phyloP scores from a whole-genome alignment of 805 yeast genomes.

The Yamadazyma phyllophila region DNA sequence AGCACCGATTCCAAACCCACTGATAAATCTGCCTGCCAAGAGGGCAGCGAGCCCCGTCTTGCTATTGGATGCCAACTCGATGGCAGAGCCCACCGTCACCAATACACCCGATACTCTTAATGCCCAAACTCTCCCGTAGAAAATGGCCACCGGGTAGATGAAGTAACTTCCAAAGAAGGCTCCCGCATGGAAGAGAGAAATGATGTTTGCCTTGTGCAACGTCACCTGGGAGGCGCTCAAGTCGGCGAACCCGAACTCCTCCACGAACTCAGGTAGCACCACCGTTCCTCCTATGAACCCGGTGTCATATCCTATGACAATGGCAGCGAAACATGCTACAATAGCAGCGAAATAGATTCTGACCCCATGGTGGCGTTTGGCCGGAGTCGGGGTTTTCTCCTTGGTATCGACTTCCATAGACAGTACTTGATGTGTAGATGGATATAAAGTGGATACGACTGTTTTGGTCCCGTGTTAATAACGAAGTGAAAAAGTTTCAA shows the following conservation, averaged over 20 bases:
- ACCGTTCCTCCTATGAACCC: slow-evolving; percentile 56
- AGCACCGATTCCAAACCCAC: slow-evolving; percentile 55
- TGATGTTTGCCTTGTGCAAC: slow-evolving; percentile 36
- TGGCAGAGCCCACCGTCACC: slow-evolving; percentile 40
- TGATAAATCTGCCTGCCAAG: slow-evolving; percentile 50
- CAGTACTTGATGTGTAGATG: too few species aligned
- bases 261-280: slow-evolving; percentile 39
- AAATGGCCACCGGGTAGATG: slow-evolving; percentile 41
- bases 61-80: slow-evolving; percentile 31
- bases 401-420: too few species aligned
- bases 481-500: too few species aligned
- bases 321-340: slow-evolving; percentile 46
- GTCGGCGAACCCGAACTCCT: slow-evolving; percentile 41
- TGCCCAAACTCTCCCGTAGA: slow-evolving; percentile 38
- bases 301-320: slow-evolving; percentile 52
- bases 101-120: slow-evolving; percentile 37
- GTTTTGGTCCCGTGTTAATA: too few species aligned
- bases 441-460: too few species aligned
- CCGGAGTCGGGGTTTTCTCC: too few species aligned
- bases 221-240: slow-evolving; percentile 24
- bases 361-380: slow-evolving; percentile 12
- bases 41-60: slow-evolving; percentile 31
- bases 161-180: slow-evolving; percentile 46
- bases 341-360: slow-evolving; percentile 40
- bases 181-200: slow-evolving; percentile 50